These are phyloP conservation scores for Ephemerocybe angulata DNA, from an alignment of 768 basidiomycete species.

Conservation along the genomic window DNA sequence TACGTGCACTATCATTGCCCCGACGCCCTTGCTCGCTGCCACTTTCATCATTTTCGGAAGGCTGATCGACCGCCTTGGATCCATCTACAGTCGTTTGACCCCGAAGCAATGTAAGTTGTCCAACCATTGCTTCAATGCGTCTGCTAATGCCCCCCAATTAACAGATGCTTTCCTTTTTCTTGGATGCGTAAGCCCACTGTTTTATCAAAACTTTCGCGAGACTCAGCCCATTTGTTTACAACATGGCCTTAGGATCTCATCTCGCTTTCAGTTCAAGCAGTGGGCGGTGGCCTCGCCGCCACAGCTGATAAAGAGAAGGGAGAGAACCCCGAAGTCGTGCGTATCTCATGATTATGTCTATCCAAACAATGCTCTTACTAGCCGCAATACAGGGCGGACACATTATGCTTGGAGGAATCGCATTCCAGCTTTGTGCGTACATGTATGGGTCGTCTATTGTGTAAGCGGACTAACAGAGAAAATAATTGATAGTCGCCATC, in stretches of 20 bases:
- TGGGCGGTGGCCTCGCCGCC: conserved; percentile 50
- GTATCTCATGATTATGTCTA: not conserved
- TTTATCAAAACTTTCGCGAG: not conserved
- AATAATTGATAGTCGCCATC: conserved; percentile 34
- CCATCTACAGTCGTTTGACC: conserved; percentile 42
- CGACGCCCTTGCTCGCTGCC: conserved; percentile 54
- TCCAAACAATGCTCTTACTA: not conserved
- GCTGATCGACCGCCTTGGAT: conserved; percentile 42
- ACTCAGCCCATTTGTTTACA: not conserved
- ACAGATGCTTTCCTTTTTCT: conserved; percentile 43
- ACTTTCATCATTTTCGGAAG: conserved; percentile 56
- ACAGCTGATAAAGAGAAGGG: conserved; percentile 15
- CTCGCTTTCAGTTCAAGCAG: conserved; percentile 52
- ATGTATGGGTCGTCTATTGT: not conserved
- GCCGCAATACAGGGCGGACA: conserved; percentile 24
- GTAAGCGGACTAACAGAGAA: not conserved
- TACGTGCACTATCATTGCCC: conserved; percentile 50
- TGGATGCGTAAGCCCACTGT: conserved; percentile 24
- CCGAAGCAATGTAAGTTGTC: conserved; percentile 44
- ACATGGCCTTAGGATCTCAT: conserved; percentile 36
- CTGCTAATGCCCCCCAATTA: not conserved
- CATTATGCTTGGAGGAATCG: conserved; percentile 63
- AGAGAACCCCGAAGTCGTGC: conserved; percentile 12
- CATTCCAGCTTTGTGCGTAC: conserved; percentile 48
- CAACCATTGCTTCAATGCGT: not conserved